Evolutionary conservation across 2,329 filamentous ascomycete genomes (phyloP).

Genomic region (Passalora sequoiae): DNA sequence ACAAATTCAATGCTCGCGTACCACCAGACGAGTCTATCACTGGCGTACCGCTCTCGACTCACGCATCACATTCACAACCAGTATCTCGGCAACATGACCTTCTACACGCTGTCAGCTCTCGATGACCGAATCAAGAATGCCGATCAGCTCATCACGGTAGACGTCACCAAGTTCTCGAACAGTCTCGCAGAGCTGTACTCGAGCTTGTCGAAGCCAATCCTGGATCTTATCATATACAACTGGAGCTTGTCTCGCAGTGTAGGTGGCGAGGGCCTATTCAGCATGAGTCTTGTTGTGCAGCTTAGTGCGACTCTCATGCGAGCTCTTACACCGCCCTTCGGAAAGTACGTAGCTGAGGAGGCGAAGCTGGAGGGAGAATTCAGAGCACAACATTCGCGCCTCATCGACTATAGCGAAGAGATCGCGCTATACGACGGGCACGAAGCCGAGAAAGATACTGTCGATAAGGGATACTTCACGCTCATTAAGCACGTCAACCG

Average conservation of each 20-base stretch:
- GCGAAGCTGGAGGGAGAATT: slow-evolving; percentile 93
- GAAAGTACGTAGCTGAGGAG: slow-evolving; percentile 95
- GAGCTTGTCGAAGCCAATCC: slow-evolving; percentile 86
- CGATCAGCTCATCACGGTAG: slow-evolving; percentile 93
- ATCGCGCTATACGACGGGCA: slow-evolving; percentile 88
- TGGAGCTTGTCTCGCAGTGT: slow-evolving; percentile 89
- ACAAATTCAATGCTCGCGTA: slow-evolving; percentile 99
- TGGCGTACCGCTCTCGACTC: slow-evolving; percentile 86
- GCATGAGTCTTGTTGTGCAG: slow-evolving; percentile 92
- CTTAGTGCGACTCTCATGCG: slow-evolving; percentile 90
- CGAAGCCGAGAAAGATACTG: slow-evolving; percentile 87
- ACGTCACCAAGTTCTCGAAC: slow-evolving; percentile 94
- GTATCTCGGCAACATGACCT: slow-evolving; percentile 95
- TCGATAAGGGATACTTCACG: slow-evolving; percentile 98
- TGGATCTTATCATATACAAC: slow-evolving; percentile 97
- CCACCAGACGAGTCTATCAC: slow-evolving; percentile 88
- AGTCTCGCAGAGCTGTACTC: slow-evolving; percentile 92
- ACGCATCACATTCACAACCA: slow-evolving; percentile 95
- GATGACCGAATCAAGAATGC: slow-evolving; percentile 98
- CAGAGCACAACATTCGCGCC: slow-evolving; percentile 84
- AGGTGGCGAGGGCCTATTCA: slow-evolving; percentile 90
- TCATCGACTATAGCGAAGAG: slow-evolving; percentile 96
- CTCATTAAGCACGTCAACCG: slow-evolving; percentile 98
- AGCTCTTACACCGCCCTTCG: slow-evolving; percentile 88
- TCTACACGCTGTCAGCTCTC: slow-evolving; percentile 90